phyloP scores from a whole-genome alignment of 768 basidiomycete species.

The Leccinum sublutescens region DNA sequence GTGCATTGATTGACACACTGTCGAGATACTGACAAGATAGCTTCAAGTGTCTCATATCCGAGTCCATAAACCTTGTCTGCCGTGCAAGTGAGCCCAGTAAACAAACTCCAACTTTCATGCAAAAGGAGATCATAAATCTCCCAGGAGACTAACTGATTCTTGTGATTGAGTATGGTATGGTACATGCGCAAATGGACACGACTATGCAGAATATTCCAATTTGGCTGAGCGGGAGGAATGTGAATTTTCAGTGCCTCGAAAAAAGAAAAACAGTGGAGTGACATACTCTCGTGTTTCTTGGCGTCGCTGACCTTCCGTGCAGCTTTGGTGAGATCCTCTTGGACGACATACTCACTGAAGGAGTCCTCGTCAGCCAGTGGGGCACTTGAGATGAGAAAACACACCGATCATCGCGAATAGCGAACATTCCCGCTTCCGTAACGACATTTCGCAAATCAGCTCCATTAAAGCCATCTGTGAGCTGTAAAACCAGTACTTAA shows the following conservation, averaged over 20 bases:
- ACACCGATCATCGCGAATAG: constrained; percentile 91
- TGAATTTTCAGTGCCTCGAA: constrained; percentile 1
- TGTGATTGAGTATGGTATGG: constrained; percentile 16
- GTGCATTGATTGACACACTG: no score
- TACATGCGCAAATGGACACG: constrained; percentile 16
- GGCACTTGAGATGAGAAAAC: constrained; percentile 18
- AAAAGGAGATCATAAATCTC: background rate
- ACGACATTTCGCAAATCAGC: constrained; percentile 95
- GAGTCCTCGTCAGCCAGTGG: constrained; percentile 2
- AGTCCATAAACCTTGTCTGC: background rate
- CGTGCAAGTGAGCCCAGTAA: no score
- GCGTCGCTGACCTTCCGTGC: constrained; percentile 93
- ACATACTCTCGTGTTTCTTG: constrained; percentile 96
- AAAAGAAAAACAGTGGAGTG: background rate
- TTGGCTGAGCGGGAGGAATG: constrained; percentile 31
- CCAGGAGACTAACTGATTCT: background rate
- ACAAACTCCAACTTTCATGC: no score
- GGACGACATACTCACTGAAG: constrained; percentile 78
- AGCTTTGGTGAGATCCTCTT: constrained; percentile 96
- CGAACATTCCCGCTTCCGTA: constrained; percentile 97
- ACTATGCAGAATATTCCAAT: constrained; percentile 44
- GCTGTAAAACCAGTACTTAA: constrained; percentile 38
- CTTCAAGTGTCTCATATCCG: background rate
- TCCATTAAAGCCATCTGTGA: constrained; percentile 93
- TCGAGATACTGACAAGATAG: no score